A percentile compares a stretch with the other conserved stretches of the same genome.
These are phyloP conservation scores for Botrytis fabae DNA, from an alignment of 2,329 filamentous ascomycete species.

Conservation along the genomic window DNA sequence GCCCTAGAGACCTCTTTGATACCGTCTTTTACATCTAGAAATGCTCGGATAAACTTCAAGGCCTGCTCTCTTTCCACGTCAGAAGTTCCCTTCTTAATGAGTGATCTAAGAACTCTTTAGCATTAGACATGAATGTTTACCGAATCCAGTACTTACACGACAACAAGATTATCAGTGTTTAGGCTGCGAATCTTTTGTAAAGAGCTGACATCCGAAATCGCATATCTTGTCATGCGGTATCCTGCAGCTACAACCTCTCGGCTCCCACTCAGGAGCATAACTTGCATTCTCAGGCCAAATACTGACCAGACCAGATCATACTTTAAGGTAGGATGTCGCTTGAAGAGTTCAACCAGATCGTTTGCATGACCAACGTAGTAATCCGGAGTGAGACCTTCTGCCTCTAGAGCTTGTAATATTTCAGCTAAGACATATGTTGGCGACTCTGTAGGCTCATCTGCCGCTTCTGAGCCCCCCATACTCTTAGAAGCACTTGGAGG, in stretches of 20 bases:
- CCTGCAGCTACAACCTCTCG: conserved; percentile 93
- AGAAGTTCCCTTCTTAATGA: conserved; percentile 96
- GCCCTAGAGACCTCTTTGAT: conserved; percentile 83
- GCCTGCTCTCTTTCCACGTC: conserved; percentile 96
- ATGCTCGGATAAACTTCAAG: conserved; percentile 91
- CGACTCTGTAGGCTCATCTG: conserved; percentile 72
- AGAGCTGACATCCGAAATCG: conserved; percentile 88
- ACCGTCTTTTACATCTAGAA: conserved; percentile 92
- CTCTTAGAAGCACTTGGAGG: conserved; percentile 57
- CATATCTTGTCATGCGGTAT: conserved; percentile 90
- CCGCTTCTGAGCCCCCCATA: conserved; percentile 57
- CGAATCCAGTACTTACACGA: conserved; percentile 52
- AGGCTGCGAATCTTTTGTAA: conserved; percentile 82
- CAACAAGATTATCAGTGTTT: conserved; percentile 90
- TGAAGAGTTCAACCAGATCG: conserved; percentile 93
- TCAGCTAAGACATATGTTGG: conserved; percentile 90
- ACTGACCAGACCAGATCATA: conserved; percentile 96
- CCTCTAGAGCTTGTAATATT: conserved; percentile 84
- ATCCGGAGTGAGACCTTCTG: conserved; percentile 83
- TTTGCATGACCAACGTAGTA: conserved; percentile 96
- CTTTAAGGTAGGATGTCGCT: conserved; percentile 86
- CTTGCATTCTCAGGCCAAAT: conserved; percentile 90
- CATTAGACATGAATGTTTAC: neutral
- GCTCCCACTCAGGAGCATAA: conserved; percentile 93
- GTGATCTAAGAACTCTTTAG: conserved; percentile 53